Percentiles rank a stretch among this genome's conserved stretches.
phyloP scores from a whole-genome alignment of 495 filamentous ascomycete genomes.

The Tuber magnatum region DNA sequence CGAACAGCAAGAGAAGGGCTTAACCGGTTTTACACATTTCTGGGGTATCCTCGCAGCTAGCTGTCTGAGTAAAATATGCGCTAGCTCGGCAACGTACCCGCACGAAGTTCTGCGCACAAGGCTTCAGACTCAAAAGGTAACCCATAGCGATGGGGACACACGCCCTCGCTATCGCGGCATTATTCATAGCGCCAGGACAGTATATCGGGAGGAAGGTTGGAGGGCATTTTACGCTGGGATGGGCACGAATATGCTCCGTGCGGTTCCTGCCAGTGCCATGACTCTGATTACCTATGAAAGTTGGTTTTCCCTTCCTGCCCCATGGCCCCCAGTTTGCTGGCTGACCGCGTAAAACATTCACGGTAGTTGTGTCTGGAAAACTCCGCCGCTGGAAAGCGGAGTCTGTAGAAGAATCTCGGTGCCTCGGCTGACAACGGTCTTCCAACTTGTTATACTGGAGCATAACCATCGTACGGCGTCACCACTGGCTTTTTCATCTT shows the following conservation, averaged over 20 bases:
- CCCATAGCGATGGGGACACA: slow-evolving; percentile 46
- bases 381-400: neutral
- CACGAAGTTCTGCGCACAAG: slow-evolving; percentile 91
- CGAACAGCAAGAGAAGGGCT: slow-evolving; percentile 42
- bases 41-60: slow-evolving; percentile 75
- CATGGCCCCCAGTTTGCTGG: neutral
- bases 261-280: slow-evolving; percentile 88
- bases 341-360: neutral
- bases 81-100: slow-evolving; percentile 91
- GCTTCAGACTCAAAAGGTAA: slow-evolving; percentile 66
- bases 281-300: slow-evolving; percentile 93
- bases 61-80: slow-evolving; percentile 90
- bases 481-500: neutral
- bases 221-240: slow-evolving; percentile 94
- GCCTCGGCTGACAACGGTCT: neutral
- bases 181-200: slow-evolving; percentile 72
- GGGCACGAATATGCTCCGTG: slow-evolving; percentile 94
- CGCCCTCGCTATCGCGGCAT: slow-evolving; percentile 74
- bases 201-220: slow-evolving; percentile 89
- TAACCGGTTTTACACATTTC: slow-evolving; percentile 55
- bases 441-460: neutral
- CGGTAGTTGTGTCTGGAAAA: neutral
- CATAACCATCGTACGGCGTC: neutral
- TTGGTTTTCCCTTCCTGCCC: neutral
- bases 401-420: neutral